Evolutionary conservation across 2,329 filamentous ascomycete genomes (phyloP).

Genomic region (Hawksworthiomyces lignivorus): DNA sequence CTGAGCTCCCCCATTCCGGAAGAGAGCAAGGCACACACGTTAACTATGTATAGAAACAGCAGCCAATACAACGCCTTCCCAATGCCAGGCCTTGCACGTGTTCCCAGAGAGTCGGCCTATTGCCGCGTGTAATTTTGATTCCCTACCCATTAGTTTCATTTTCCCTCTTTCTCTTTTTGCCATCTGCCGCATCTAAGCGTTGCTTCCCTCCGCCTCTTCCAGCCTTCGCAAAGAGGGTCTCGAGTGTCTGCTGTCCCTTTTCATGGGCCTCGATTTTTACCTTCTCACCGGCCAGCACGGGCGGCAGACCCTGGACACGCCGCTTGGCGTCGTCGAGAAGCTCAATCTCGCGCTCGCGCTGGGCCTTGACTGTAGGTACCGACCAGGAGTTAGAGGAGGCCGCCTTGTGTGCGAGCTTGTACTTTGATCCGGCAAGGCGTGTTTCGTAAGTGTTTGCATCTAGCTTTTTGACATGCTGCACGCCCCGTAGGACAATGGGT

Average conservation of each 20-base stretch:
- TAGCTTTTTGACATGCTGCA: not conserved
- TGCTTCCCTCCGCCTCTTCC: no score
- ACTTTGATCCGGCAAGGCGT: not conserved
- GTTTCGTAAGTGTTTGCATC: conserved; percentile 1
- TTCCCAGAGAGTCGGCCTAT: no score
- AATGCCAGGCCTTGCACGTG: no score
- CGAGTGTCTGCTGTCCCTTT: not conserved
- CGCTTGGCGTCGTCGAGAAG: not conserved
- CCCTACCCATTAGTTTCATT: no score
- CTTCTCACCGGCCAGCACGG: not conserved
- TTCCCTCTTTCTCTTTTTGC: no score
- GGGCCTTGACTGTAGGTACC: not conserved
- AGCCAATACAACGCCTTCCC: no score
- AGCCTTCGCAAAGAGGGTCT: not conserved
- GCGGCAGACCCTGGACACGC: not conserved
- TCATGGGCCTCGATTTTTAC: not conserved
- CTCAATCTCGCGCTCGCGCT: not conserved
- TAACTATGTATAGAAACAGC: no score
- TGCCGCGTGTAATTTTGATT: no score
- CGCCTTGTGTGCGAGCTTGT: not conserved
- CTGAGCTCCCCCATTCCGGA: no score
- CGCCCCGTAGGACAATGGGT: no score
- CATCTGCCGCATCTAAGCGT: no score
- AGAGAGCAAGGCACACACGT: no score
- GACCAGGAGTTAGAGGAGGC: not conserved